Evolutionary conservation across 306 rosid genomes (phyloP), one percentile per base, ranked within the genome.

Genomic region (Luffa acutangula): DNA sequence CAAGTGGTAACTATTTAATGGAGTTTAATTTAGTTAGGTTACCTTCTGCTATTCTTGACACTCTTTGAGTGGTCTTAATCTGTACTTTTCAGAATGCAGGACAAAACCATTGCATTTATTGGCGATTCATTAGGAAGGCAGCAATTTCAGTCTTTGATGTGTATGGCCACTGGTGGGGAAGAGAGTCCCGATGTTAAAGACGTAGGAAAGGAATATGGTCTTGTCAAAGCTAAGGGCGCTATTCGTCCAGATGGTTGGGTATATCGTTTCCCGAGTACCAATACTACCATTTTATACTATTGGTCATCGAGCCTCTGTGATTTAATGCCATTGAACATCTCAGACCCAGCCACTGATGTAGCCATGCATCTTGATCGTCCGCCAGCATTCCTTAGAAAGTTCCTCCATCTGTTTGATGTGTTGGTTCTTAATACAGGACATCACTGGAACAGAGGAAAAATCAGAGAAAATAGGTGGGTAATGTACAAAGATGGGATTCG

Each of bases 241-340:
- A 86, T 91, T 80, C 97, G 97, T 80, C 98, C 98, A 2, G 91
- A 90, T 84, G 99, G 99, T 36, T 95, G 97, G 96, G 99, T 94
- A 21, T 95, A 93, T 82, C 86, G 94, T 76, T 95, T 95, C 80
- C 82, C 88, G 8, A 73, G 80, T 59, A 95, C 93, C 66, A 91
- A 95, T 76, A 87, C 99, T 52, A 95, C 97, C 49, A 91, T 95
- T 77, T 85, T 93, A 56, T 93, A 91, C 83, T 91, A 95, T 81
- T 95, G 97, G 99, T 95, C 97, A 63, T 92, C 96, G 59, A 93
- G 94, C 87, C 89, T 95, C 80, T 80, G 89, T 49, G 93, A 95
- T 85, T 84, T 95, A 21, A 88, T 60, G 82, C 97, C 94, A 66
- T 81, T 91, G 56, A 85, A 93, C 83, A 80, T 37, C 66, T 73